Conservation (phyloP, 2,329 filamentous ascomycete genomes). For the Blumeria hordei region DNA sequence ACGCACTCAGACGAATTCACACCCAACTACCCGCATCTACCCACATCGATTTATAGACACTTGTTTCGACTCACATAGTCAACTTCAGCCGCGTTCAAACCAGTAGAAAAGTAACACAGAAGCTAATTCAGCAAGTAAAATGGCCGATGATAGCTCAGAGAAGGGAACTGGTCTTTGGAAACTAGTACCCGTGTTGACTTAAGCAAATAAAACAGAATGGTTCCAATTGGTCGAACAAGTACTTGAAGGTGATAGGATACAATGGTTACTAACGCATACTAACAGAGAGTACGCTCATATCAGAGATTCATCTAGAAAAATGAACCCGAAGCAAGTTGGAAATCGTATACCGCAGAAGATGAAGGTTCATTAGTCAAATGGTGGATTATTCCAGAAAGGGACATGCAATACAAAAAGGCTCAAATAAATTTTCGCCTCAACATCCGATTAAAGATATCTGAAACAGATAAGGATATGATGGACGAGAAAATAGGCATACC, state of each 20-base stretch:
- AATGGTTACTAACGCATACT: background rate
- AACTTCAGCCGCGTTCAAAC: no score
- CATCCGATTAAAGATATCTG: no score
- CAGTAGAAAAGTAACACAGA: no score
- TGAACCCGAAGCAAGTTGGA: background rate
- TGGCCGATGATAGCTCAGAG: background rate
- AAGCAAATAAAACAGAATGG: background rate
- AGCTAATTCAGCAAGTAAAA: background rate
- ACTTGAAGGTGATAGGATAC: background rate
- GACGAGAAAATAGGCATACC: no score
- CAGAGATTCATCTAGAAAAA: background rate
- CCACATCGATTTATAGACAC: no score
- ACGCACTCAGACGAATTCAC: no score
- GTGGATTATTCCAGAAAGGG: no score
- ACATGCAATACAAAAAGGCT: no score
- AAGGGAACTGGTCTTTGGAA: background rate
- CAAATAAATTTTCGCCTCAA: no score
- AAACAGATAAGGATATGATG: no score
- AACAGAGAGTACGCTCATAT: background rate
- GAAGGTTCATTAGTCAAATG: background rate
- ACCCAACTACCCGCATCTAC: background rate
- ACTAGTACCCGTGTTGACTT: background rate
- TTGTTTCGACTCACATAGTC: no score
- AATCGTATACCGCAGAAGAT: background rate
- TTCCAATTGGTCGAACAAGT: background rate